Base-by-base conservation (phyloP, 2,329 filamentous ascomycete genomes). In the Ophiocordyceps camponoti-leonardi region DNA sequence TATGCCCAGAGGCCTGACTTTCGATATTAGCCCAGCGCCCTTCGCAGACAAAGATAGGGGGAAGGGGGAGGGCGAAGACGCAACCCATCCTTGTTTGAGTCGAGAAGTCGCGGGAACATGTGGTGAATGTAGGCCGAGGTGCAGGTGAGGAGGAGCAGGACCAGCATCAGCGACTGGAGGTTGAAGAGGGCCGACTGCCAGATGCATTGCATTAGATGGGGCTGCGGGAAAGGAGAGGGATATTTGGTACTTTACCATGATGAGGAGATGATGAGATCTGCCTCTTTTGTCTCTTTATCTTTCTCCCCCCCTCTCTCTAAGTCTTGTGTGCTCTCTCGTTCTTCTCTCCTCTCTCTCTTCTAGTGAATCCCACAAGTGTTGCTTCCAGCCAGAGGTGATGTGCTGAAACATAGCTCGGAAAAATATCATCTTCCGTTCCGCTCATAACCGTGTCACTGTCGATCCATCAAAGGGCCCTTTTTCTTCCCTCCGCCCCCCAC, bases 161-260 rank as follows among this genome's bases (percentile, higher is more conserved):
- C 90, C 56, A 96, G 78, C 55, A 98, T 77, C 54, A 96, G 83
- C 48, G 87, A 94, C 66, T 95, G 87, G 71, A 98, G 96, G 69
- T 96, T 96, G 80, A 98, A 95, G 58, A 98, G 82, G 46, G 92
- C 92, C 48, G 92, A 84, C 92, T 95, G 58, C 18, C 18, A 20
- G 11, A 16, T 28, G 26, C 26, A 28, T 28, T 10, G 11, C 5
- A 28, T n/a, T n/a, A n/a, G n/a, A 23, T 10, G 10, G 6, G 4
- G 26, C 26, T 11, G 6, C 10, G 7, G 11, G 6, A 28, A 11
- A 28, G 26, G 11, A 28, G 7, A 28, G 26, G 10, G 26, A 28
- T 8, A 28, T 11, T 8, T 5, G 26, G 26, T 28, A 6, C 26
- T 28, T 28, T 28, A 28, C 26, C 26, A 28, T 28, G 26, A 6